These are phyloP conservation scores for Ormosia semicastrata DNA, from an alignment of 306 rosid species.

Conservation along the genomic window DNA sequence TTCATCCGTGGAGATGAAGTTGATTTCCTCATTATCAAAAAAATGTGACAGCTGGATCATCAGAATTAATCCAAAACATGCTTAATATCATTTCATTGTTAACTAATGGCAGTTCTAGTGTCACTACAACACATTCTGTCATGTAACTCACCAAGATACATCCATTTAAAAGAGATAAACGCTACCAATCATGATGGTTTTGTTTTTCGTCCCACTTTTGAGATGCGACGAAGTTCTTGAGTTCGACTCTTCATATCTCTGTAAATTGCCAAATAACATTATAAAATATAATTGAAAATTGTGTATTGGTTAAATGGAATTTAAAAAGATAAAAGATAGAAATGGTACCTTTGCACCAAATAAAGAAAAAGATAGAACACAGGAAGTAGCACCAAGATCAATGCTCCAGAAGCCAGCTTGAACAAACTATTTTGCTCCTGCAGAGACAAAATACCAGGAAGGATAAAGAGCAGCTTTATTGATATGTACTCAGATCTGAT, in stretches of 20 bases:
- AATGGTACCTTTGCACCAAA: conserved; percentile 68
- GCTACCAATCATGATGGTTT: conserved; percentile 69
- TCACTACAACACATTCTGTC: conserved; percentile 2
- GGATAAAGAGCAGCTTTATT: not conserved
- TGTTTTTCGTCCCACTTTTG: conserved; percentile 48
- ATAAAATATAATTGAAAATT: not conserved
- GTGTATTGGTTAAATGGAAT: not conserved
- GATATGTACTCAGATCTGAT: not conserved
- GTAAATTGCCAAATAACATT: conserved; percentile 17
- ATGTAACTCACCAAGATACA: conserved; percentile 1
- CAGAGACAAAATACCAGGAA: conserved; percentile 7
- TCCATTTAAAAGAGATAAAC: conserved; percentile 24
- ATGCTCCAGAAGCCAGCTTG: conserved; percentile 48
- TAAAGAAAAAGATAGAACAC: conserved; percentile 64
- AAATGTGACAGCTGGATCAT: not conserved
- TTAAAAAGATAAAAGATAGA: conserved; percentile 13
- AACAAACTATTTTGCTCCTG: conserved; percentile 55
- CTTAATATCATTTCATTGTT: not conserved
- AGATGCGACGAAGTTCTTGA: conserved; percentile 61
- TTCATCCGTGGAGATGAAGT: no score
- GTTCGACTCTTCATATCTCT: conserved; percentile 54
- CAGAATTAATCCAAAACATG: not conserved
- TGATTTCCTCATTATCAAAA: not conserved
- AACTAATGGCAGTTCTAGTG: not conserved
- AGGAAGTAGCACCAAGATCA: conserved; percentile 70